Base-by-base conservation (phyloP, 768 basidiomycete species). In the Rhizopogon roseolus region DNA sequence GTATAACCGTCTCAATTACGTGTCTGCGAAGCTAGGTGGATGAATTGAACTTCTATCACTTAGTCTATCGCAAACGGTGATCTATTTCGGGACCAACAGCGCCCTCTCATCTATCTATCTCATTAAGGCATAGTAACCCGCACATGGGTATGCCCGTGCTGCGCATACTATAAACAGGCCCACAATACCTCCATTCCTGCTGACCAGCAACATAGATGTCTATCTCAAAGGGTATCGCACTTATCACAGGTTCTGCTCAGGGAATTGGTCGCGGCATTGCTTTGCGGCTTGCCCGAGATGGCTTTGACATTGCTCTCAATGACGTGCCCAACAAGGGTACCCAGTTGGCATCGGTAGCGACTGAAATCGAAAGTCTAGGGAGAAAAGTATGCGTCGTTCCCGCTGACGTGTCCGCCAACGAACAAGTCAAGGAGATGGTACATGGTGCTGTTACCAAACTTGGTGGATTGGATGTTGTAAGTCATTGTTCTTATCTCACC, bases 191-290 rank as follows among this genome's bases (percentile, higher is more conserved):
- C 22, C 22, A 22, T 22, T 22, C 22, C 22, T 22, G 29, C 29
- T 32, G 29, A 32, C 9, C 9, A 32, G 29, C 3, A 32, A 16
- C 37, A 16, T 6, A 7, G 2, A 41, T 41, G 57, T 6, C 25
- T 0, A 8, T n/a, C 25, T 14, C 56, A 4, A 69, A 65, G 52
- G 66, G 68, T 11, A 59, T 63, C 42, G 68, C 66, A 13, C 39
- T 70, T 14, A 64, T 70, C 38, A 70, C 66, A 6, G 68, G 68
- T n/a, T 59, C 66, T 0, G 65, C 61, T 14, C 63, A 53, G n/a
- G 70, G 64, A 6, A 73, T 73, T 17, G 73, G 73, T 9, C 63
- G 65, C 5, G 44, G 52, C 17, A 70, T 73, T 16, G 71, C 73
- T 8, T 55, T 73, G 19, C 60, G 66, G 39, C 68, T 73, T 16